Base-by-base conservation (phyloP, 2,329 filamentous ascomycete species). In the Colletotrichum abscissum region DNA sequence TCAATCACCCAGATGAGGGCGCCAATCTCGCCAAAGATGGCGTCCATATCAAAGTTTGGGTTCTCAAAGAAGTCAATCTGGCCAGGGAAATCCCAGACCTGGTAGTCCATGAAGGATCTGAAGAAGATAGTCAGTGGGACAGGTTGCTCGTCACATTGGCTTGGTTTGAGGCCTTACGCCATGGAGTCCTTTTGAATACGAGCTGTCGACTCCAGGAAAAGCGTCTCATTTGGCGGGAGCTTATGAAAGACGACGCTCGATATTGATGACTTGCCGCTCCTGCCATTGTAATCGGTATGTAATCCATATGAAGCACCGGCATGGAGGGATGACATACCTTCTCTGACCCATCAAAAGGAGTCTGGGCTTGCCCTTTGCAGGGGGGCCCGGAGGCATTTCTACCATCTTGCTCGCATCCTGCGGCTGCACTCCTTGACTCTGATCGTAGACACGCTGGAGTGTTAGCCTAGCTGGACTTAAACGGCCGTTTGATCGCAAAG, bases 201-300 rank as follows among this genome's bases (percentile, higher is more conserved):
- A 11, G 95, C 95, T 4, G 97, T 99, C 0, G 97, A 97, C 82
- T 98, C 97, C 22, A 99, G 89, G 79, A 98, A 99, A 19, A 99
- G 86, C 0, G 97, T 98, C 85, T 99, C 97, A 78, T 94, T 97
- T 2, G 97, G 95, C 3, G 96, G 95, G 80, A 98, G 92, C 82
- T 99, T 99, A 84, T 98, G 95, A 80, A 99, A 98, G n/a, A 99
- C 96, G 60, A 99, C 97, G 80, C 95, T 98, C 30, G 95, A 97
- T 81, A 99, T 98, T 6, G 97, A 99, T 0, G 97, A 98, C 82
- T 99, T 99, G 74, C 97, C 97, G 80, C 95, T 98, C 86, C 97
- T 99, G 77, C 26, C 24, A 54, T 8, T 22, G 9, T 11, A 11
- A 38, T 71, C 11, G 66, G 54, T 46, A 22, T 11, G 30, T 7